Evolutionary conservation across 1,284 basidiomycete genomes (phyloP), one percentile per base, ranked within the genome.

Genomic region (Ustanciosporium gigantosporum): DNA sequence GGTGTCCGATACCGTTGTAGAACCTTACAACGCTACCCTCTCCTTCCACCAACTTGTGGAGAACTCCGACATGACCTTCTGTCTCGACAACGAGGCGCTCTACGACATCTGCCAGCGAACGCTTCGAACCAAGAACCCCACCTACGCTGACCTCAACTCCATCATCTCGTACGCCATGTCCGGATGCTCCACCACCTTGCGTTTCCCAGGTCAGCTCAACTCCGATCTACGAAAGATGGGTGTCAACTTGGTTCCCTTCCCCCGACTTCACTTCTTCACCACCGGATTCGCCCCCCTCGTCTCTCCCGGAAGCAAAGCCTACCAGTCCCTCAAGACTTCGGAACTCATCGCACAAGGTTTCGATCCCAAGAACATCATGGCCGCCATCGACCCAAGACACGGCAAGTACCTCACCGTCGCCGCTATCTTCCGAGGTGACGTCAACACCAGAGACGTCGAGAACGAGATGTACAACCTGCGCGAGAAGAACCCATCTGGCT

Each of bases 111-210:
- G 86, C 46, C 82, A 85, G 23, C 83, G 85, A 25, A 87, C 87
- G 3, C 81, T 93, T 50, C 88, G 90, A 74, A 83, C 86, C 37
- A 83, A 86, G 62, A 80, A 66, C 22, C 73, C 74, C n/a, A 67
- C 62, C 21, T 75, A 77, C 41, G 42, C 51, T 17, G 53, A 56
- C 40, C 51, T 68, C 41, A 74, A 72, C 59, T 25, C 88, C 79
- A 87, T 98, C 62, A 91, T 98, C 45, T 94, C 91, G 23, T 86
- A 91, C 69, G 95, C 97, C 79, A 98, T 98, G 95, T 92, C 90
- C 41, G 94, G 94, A 79, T 89, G 93, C 79, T 93, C 91, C 11
- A 95, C 92, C 57, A 92, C 88, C 79, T 82, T 95, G 80, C 91
- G 91, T 53, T 97, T 98, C 84, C 91, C 92, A 20, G 93, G 93